Evolutionary conservation across 163 green algal species (phyloP), one percentile per base, ranked within the genome.

Genomic region (Scenedesmus sp.): DNA sequence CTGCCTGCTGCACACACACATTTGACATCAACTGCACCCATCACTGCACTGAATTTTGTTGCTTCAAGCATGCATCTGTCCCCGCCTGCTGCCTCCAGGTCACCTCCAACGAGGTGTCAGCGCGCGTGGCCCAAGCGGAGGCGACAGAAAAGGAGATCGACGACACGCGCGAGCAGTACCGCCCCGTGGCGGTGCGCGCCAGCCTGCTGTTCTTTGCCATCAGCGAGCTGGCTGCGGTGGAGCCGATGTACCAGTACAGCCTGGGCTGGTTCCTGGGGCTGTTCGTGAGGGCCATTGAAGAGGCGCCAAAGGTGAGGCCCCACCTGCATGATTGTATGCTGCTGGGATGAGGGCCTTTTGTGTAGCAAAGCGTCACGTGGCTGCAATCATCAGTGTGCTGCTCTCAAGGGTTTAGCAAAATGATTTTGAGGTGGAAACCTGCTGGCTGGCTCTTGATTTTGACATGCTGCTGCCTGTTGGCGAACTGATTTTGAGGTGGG

Each of bases 161-260:
- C 82, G 92, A 92, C 77, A 96, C 96, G 16, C 93, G 96, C 34
- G 96, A 98, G 93, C 91, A 95, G 86, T 98, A 98, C 94, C 95
- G 96, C 59, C 96, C 95, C 7, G 96, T 98, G 82, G 97, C 97
- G 9, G 77, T 94, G 16, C 94, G 96, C 86, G 93, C 96, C 46
- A 96, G 90, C 13, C 92, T 98, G 62, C 95, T 98, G 60, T 98
- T 98, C 94, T 98, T 98, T 93, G 97, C 95, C 94, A 97, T 98
- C 91, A 93, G 84, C 54, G 96, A 98, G 90, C 94, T 98, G 60
- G 96, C 96, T 26, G 86, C 94, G 46, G 95, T 98, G 26, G 97
- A 98, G 91, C 97, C 96, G 64, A 98, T 98, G 97, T 98, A 98
- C 95, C 96, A 98, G 94, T 98, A 97, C 94, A 95, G 90, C 66